Percentiles rank a stretch among this genome's conserved stretches.
Conservation (phyloP, 2,329 filamentous ascomycete species). For the Venturia carpophila region DNA sequence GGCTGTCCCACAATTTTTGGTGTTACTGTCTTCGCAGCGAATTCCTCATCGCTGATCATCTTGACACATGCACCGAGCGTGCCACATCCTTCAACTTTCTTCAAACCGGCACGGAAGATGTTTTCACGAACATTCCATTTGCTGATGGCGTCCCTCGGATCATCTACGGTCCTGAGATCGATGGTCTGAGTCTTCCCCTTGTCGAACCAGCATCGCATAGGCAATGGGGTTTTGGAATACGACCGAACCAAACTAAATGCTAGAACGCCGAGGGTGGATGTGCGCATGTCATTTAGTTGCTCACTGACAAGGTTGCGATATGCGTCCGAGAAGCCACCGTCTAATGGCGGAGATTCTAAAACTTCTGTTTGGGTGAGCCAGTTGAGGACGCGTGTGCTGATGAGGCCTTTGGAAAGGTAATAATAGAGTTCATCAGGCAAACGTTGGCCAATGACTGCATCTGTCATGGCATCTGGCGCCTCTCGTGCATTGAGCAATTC, state of each 20-base stretch:
- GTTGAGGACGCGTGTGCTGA: conserved; percentile 70
- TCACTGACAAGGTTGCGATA: conserved; percentile 73
- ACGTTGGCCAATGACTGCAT: conserved; percentile 69
- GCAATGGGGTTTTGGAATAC: conserved; percentile 71
- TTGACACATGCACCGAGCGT: conserved; percentile 6
- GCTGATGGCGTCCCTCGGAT: neutral
- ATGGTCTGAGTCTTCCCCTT: conserved; percentile 41
- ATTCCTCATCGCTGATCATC: conserved; percentile 7
- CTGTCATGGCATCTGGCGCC: conserved; percentile 76
- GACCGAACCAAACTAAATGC: conserved; percentile 74
- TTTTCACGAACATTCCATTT: conserved; percentile 17
- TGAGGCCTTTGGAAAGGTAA: conserved; percentile 76
- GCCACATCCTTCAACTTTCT: conserved; percentile 5
- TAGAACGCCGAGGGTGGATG: conserved; percentile 69
- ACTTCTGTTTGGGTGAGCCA: conserved; percentile 77
- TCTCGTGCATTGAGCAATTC: conserved; percentile 64
- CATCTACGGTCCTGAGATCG: conserved; percentile 12
- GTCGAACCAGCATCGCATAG: conserved; percentile 78
- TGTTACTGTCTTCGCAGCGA: conserved; percentile 51
- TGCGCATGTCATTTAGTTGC: conserved; percentile 65
- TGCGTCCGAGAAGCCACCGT: conserved; percentile 69
- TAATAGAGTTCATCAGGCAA: conserved; percentile 84
- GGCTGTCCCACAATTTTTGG: conserved; percentile 43
- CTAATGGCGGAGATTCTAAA: conserved; percentile 72
- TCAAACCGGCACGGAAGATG: neutral